Evolutionary conservation across 371 early-diverging fungal genomes (phyloP).

Genomic region (Rhizomucor miehei): DNA sequence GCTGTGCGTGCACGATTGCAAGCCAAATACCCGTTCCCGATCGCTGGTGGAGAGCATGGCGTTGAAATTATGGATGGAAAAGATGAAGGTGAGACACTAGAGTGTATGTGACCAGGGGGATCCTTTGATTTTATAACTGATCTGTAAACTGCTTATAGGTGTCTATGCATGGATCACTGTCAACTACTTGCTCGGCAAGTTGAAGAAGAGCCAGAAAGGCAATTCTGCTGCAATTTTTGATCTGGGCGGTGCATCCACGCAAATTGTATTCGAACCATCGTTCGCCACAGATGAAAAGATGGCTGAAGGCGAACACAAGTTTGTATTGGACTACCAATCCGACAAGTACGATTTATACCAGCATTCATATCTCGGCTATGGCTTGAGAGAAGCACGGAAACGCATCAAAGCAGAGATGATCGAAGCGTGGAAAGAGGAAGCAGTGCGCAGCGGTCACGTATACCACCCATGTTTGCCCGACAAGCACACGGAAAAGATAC

Average conservation of each 20-base stretch:
- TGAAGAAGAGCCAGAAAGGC: constrained; percentile 39
- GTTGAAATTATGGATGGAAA: constrained; percentile 93
- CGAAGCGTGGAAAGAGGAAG: constrained; percentile 27
- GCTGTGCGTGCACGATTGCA: constrained; percentile 69
- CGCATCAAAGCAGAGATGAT: constrained; percentile 26
- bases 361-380: constrained; percentile 91
- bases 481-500: constrained; percentile 28
- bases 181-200: constrained; percentile 79
- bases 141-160: constrained; percentile 46
- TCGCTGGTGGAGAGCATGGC: constrained; percentile 57
- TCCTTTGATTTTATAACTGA: background rate
- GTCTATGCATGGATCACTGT: constrained; percentile 98
- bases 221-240: constrained; percentile 93
- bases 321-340: constrained; percentile 66
- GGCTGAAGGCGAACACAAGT: constrained; percentile 66
- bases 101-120: background rate
- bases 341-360: constrained; percentile 82
- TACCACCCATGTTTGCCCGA: constrained; percentile 22
- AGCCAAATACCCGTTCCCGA: constrained; percentile 78
- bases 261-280: constrained; percentile 93
- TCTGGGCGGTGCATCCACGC: constrained; percentile 94
- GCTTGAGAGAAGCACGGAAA: constrained; percentile 80
- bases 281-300: constrained; percentile 38
- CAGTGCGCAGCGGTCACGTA: constrained; percentile 11
- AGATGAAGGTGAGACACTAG: constrained; percentile 76